Conservation (phyloP, 2,329 filamentous ascomycete genomes). For the Microcera coccophila region DNA sequence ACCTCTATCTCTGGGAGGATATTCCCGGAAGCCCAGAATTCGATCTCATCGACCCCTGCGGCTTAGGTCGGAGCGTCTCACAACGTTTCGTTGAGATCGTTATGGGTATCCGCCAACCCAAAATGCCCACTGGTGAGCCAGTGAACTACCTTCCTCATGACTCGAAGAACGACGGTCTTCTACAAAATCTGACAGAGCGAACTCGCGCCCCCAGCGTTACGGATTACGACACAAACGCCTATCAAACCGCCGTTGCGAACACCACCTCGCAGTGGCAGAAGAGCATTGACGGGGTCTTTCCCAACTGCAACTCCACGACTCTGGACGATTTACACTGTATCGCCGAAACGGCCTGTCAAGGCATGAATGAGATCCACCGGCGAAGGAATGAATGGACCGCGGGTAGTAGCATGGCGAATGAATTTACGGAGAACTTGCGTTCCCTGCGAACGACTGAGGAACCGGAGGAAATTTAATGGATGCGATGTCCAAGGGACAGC, state of each 20-base stretch:
- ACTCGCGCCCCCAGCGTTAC: conserved; percentile 24
- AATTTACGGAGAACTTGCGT: conserved; percentile 30
- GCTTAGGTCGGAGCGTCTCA: conserved; percentile 37
- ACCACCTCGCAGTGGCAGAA: conserved; percentile 41
- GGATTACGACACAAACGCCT: conserved; percentile 36
- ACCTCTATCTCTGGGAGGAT: conserved; percentile 37
- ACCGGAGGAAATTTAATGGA: no score
- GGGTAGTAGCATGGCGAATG: conserved; percentile 28
- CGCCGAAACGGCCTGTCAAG: conserved; percentile 41
- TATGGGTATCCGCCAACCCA: conserved; percentile 38
- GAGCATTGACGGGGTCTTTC: conserved; percentile 43
- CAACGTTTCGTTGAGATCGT: conserved; percentile 47
- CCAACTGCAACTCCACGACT: conserved; percentile 42
- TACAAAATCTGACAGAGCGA: conserved; percentile 23
- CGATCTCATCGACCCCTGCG: conserved; percentile 41
- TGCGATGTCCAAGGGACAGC: no score
- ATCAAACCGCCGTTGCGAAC: conserved; percentile 37
- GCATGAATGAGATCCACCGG: conserved; percentile 41
- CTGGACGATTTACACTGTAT: conserved; percentile 44
- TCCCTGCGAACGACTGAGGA: conserved; percentile 1
- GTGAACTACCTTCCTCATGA: conserved; percentile 34
- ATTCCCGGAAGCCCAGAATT: conserved; percentile 29
- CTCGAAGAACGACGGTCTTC: conserved; percentile 23
- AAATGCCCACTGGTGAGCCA: conserved; percentile 28
- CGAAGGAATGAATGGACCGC: conserved; percentile 30